These are phyloP conservation scores for Raphanus raphanistrum DNA, from an alignment of 345 rosid genomes.

Conservation along the genomic window DNA sequence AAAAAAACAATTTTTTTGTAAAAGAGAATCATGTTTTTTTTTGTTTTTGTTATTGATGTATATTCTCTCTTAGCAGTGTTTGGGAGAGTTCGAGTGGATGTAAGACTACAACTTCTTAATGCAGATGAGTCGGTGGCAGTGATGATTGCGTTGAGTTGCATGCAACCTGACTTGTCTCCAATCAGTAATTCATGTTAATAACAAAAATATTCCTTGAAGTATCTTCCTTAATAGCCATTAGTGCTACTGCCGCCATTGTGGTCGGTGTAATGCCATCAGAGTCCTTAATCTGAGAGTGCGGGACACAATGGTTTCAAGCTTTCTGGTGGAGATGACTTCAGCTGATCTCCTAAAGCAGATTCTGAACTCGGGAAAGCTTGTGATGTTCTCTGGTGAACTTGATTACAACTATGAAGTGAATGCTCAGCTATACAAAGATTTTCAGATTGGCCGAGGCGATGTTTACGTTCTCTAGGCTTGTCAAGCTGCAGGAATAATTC, in stretches of 20 bases:
- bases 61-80: conserved; percentile 49
- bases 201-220: conserved; percentile 80
- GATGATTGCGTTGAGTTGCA: conserved; percentile 82
- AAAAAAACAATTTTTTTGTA: no score
- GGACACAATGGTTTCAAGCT: conserved; percentile 55
- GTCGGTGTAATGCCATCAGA: conserved; percentile 88
- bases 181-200: conserved; percentile 14
- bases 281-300: conserved; percentile 83
- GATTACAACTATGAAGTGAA: conserved; percentile 87
- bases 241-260: conserved; percentile 88
- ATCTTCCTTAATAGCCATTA: conserved; percentile 90
- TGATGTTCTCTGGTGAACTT: conserved; percentile 93
- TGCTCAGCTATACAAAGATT: conserved; percentile 90
- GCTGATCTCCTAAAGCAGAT: conserved; percentile 75
- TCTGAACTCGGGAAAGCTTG: conserved; percentile 95
- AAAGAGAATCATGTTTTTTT: neutral
- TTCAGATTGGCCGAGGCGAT: conserved; percentile 93
- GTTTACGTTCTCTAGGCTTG: no score
- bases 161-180: conserved; percentile 51
- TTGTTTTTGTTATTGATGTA: neutral
- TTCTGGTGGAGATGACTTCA: conserved; percentile 79
- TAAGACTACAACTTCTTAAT: conserved; percentile 86
- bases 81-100: conserved; percentile 94
- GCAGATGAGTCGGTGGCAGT: conserved; percentile 77
- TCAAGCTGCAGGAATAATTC: neutral